These are phyloP conservation scores for Pseudonitzschia multiseries DNA, from an alignment of 108 stramenopile genomes.

Conservation along the genomic window DNA sequence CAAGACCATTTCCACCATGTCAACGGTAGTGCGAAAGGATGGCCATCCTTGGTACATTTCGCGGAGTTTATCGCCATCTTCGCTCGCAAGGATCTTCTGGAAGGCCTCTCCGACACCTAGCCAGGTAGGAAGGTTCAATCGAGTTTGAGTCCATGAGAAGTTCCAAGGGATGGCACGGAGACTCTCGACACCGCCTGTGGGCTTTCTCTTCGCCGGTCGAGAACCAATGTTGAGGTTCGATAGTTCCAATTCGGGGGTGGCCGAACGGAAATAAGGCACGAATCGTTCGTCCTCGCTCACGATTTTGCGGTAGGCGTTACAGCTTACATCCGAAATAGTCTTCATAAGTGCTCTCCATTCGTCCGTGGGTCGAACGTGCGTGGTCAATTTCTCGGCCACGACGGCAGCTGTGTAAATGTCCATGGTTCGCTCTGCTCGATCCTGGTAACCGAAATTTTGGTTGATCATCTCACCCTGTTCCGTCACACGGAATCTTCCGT, in stretches of 20 bases:
- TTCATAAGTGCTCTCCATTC: slow-evolving; percentile 88
- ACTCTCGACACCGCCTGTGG: slow-evolving; percentile 94
- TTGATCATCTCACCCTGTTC: slow-evolving; percentile 99
- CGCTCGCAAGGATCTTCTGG: slow-evolving; percentile 46
- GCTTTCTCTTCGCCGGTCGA: slow-evolving; percentile 94
- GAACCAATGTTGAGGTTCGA: slow-evolving; percentile 94
- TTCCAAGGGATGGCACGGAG: slow-evolving; percentile 97
- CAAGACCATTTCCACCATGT: slow-evolving; percentile 95
- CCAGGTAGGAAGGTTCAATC: slow-evolving; percentile 94
- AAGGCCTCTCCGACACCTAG: slow-evolving; percentile 94
- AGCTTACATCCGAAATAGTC: slow-evolving; percentile 80
- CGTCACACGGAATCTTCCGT: slow-evolving; percentile 97
- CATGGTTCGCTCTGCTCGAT: slow-evolving; percentile 88
- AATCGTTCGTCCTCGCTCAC: slow-evolving; percentile 88
- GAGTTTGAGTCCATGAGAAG: slow-evolving; percentile 98
- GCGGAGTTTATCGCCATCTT: slow-evolving; percentile 58
- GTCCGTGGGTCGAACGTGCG: slow-evolving; percentile 49
- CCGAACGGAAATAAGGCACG: slow-evolving; percentile 96
- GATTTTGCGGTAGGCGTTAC: slow-evolving; percentile 86
- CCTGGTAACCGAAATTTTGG: slow-evolving; percentile 92
- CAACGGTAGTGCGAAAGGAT: slow-evolving; percentile 89
- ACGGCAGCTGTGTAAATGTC: slow-evolving; percentile 97
- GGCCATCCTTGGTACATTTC: slow-evolving; percentile 93
- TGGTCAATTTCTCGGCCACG: slow-evolving; percentile 78
- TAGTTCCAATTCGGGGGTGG: slow-evolving; percentile 96